Evolutionary conservation across 2,329 filamentous ascomycete species (phyloP).

Genomic region (Phoma sp.): DNA sequence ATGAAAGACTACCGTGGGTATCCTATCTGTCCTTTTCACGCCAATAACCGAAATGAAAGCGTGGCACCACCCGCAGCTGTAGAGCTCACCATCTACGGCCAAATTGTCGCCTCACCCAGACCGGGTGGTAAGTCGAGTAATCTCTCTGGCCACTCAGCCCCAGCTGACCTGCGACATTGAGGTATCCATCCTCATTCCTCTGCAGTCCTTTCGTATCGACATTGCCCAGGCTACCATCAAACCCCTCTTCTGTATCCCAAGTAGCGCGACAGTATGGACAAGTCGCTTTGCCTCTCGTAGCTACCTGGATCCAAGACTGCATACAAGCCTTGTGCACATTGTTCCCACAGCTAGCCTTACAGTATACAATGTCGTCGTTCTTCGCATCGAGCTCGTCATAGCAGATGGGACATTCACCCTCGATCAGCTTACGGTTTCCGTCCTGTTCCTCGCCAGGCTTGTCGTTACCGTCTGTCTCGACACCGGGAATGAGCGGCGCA

Average conservation of each 20-base stretch:
- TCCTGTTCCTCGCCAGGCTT: constrained; percentile 45
- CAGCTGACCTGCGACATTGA: constrained; percentile 68
- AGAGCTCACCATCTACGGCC: constrained; percentile 4
- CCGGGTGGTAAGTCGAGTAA: constrained; percentile 37
- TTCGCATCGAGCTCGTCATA: constrained; percentile 45
- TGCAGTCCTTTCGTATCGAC: constrained; percentile 55
- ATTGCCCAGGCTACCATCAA: constrained; percentile 47
- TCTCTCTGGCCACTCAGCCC: constrained; percentile 61
- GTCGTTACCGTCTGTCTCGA: constrained; percentile 42
- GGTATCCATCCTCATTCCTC: constrained; percentile 62
- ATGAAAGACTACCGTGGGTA: no score
- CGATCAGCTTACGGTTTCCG: constrained; percentile 64
- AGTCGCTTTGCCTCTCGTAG: constrained; percentile 53
- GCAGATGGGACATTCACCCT: constrained; percentile 70
- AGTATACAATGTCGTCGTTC: constrained; percentile 57
- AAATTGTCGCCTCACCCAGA: constrained; percentile 31
- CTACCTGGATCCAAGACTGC: constrained; percentile 56
- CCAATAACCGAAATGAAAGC: no score
- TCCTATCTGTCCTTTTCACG: no score
- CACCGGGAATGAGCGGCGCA: constrained; percentile 59
- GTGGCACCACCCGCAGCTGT: no score
- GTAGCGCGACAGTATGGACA: constrained; percentile 68
- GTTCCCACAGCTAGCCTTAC: constrained; percentile 67
- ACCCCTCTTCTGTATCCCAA: constrained; percentile 59
- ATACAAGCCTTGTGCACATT: constrained; percentile 68